A percentile compares a stretch with the other conserved stretches of the same genome.
Evolutionary conservation across 1,284 basidiomycete genomes (phyloP).

Genomic region (Irpex sp.): DNA sequence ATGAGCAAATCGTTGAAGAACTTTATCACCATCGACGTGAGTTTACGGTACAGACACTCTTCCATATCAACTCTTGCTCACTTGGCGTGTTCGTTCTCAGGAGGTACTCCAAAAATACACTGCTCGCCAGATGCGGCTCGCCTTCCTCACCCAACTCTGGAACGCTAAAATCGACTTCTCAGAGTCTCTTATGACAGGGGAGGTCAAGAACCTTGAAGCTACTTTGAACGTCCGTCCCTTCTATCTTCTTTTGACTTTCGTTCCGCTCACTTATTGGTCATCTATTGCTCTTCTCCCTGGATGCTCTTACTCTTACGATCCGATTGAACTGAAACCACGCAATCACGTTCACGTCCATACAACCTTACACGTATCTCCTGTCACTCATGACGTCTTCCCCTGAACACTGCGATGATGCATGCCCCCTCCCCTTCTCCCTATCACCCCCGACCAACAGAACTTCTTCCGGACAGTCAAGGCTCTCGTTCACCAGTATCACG

Average conservation of each 20-base stretch:
- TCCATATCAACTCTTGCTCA: neutral
- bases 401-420: no score
- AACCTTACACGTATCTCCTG: no score
- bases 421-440: no score
- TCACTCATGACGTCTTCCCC: no score
- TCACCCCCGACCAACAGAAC: slow-evolving; percentile 55
- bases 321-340: neutral
- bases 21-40: slow-evolving; percentile 96
- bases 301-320: no score
- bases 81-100: slow-evolving; percentile 36
- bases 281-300: neutral
- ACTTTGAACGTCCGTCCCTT: slow-evolving; percentile 74
- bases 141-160: slow-evolving; percentile 93
- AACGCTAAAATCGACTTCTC: slow-evolving; percentile 94
- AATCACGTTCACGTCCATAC: neutral
- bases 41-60: slow-evolving; percentile 22
- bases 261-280: neutral
- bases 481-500: slow-evolving; percentile 55
- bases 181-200: slow-evolving; percentile 82
- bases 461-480: slow-evolving; percentile 92
- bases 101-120: slow-evolving; percentile 88
- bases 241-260: neutral
- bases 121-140: slow-evolving; percentile 89
- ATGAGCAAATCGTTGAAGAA: slow-evolving; percentile 99
- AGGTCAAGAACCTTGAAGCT: slow-evolving; percentile 85